These are phyloP conservation scores for Talaromyces verruculosus DNA, from an alignment of 2,329 filamentous ascomycete genomes.

Conservation along the genomic window DNA sequence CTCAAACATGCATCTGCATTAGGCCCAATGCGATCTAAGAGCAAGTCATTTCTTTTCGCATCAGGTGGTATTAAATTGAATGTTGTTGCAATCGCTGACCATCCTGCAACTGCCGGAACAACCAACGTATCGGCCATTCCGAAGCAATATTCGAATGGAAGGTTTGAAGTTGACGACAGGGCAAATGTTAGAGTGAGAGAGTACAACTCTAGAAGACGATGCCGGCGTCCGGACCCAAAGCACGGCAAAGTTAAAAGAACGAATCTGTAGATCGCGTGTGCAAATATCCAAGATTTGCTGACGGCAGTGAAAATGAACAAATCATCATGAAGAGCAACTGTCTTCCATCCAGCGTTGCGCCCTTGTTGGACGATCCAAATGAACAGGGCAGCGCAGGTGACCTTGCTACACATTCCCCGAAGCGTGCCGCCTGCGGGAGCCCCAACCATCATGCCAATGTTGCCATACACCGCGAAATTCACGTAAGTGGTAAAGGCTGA, in stretches of 20 bases:
- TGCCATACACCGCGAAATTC: neutral
- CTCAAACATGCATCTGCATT: neutral
- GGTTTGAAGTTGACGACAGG: neutral
- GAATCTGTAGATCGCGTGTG: slow-evolving; percentile 29
- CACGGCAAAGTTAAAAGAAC: slow-evolving; percentile 29
- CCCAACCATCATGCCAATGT: slow-evolving; percentile 35
- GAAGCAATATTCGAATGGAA: neutral
- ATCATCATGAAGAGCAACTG: slow-evolving; percentile 25
- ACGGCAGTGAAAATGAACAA: slow-evolving; percentile 29
- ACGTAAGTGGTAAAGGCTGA: neutral
- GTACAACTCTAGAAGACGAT: slow-evolving; percentile 29
- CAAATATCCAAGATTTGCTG: slow-evolving; percentile 30
- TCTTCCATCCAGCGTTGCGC: slow-evolving; percentile 26
- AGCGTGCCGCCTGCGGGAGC: slow-evolving; percentile 27
- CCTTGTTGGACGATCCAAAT: slow-evolving; percentile 17
- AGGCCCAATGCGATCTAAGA: neutral
- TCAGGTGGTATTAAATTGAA: neutral
- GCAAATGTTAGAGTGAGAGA: slow-evolving; percentile 3
- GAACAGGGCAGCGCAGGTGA: slow-evolving; percentile 2
- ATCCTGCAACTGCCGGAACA: neutral
- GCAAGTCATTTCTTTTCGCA: neutral
- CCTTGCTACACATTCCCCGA: slow-evolving; percentile 26
- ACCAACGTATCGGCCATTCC: neutral
- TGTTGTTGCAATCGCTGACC: neutral
- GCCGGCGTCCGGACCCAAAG: slow-evolving; percentile 29